phyloP scores from a whole-genome alignment of 2,329 filamentous ascomycete species.

The Passalora sequoiae region DNA sequence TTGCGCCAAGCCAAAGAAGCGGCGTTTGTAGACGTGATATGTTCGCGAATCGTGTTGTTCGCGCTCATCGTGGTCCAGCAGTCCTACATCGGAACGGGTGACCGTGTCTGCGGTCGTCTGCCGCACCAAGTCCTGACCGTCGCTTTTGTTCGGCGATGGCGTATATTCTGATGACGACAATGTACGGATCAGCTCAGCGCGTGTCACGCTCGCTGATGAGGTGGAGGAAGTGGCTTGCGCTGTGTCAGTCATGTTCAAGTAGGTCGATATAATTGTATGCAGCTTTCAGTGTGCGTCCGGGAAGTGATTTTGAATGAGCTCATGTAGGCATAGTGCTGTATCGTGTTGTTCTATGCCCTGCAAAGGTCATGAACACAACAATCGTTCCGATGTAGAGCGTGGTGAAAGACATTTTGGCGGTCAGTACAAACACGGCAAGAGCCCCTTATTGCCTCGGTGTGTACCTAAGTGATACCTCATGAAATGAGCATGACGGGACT shows the following conservation, averaged over 20 bases:
- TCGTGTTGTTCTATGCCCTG: too few relatives aligned
- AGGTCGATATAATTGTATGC: too few relatives aligned
- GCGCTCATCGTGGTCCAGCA: slow-evolving; percentile 8
- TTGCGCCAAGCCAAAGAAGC: slow-evolving; percentile 83
- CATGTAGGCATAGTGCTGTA: too few relatives aligned
- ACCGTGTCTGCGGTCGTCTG: slow-evolving; percentile 1
- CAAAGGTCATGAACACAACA: too few relatives aligned
- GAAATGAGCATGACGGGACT: too few relatives aligned
- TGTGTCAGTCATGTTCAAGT: slow-evolving; percentile 1
- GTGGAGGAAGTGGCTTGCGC: slow-evolving; percentile 2
- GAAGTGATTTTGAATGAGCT: too few relatives aligned
- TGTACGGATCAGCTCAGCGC: slow-evolving; percentile 3
- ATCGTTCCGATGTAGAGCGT: too few relatives aligned
- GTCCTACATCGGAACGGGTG: slow-evolving; percentile 5
- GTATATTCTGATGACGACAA: neutral
- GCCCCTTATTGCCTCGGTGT: too few relatives aligned
- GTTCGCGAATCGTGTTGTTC: slow-evolving; percentile 4
- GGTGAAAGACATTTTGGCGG: too few relatives aligned
- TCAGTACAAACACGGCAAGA: too few relatives aligned
- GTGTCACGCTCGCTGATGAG: neutral
- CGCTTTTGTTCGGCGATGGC: slow-evolving; percentile 1
- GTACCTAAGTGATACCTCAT: too few relatives aligned
- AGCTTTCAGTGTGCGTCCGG: too few relatives aligned
- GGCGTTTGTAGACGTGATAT: slow-evolving; percentile 66
- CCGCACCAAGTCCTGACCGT: slow-evolving; percentile 3